Percentiles rank a stretch among this genome's conserved stretches.
phyloP scores from a whole-genome alignment of 2,329 filamentous ascomycete genomes.

The Cryphonectria naterciae region DNA sequence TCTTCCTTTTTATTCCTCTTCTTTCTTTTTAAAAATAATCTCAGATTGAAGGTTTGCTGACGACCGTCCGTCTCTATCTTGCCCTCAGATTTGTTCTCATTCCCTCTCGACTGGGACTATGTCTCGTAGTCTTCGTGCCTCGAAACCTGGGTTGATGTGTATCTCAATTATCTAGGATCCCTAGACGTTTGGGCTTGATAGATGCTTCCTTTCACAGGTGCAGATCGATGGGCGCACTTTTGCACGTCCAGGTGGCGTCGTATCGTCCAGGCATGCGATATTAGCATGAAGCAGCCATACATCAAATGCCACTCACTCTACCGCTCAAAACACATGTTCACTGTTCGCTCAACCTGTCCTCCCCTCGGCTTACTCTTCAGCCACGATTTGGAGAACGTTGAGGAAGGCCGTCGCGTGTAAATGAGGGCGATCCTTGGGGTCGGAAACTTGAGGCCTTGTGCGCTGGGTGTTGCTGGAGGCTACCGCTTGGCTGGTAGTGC shows the following conservation, averaged over 20 bases:
- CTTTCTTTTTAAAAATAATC: too few relatives aligned
- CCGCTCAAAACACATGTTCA: neutral
- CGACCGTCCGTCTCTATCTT: too few relatives aligned
- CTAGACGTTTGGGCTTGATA: neutral
- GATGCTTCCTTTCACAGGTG: neutral
- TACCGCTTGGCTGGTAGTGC: neutral
- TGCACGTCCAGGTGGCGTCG: neutral
- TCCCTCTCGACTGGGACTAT: too few relatives aligned
- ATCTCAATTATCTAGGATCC: neutral
- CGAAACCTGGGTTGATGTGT: too few relatives aligned
- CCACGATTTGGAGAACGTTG: neutral
- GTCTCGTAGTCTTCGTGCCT: neutral
- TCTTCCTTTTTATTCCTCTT: too few relatives aligned
- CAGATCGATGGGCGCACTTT: neutral
- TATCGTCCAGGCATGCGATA: neutral
- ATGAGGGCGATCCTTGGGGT: neutral
- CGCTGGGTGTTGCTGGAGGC: neutral
- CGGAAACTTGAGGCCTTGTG: neutral
- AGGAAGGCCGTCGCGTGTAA: neutral
- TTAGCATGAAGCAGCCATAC: neutral
- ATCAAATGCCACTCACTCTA: neutral
- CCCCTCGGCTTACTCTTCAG: neutral
- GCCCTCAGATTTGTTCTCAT: too few relatives aligned
- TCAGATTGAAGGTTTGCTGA: neutral
- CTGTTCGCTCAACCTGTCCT: neutral